Evolutionary conservation across 2,329 filamentous ascomycete species (phyloP), one percentile per base, ranked within the genome.

Genomic region (Ophiostoma fasciatum): DNA sequence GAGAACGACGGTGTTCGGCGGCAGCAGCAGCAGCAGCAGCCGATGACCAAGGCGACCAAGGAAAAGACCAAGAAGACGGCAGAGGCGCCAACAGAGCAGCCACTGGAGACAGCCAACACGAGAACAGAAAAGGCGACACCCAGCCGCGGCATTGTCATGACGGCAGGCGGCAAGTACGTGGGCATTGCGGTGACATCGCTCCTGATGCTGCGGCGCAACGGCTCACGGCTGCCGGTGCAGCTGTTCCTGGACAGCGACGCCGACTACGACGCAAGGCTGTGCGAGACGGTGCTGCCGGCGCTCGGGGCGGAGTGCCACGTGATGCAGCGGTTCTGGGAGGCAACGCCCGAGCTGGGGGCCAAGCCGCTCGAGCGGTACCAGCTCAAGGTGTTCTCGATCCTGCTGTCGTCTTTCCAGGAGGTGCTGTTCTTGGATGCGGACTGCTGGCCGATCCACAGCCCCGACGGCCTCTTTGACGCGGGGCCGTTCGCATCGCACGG

Each of bases 361-460:
- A 42, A 46, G 11, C 31, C 33, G 18, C 45, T 56, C 7, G 54
- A 61, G 37, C 54, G 62, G 32, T 71, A 61, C 46, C 69, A 74
- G 46, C 64, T 66, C 54, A 74, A 74, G 48, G 58, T 66, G 26
- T 64, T 73, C 43, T 58, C 69, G 4, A 61, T 74, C 14, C 54
- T 75, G 3, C 66, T 73, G 42, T 72, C 70, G 1, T 65, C 67
- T 4, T 75, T 73, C 43, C 64, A 72, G 46, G 60, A 72, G 36
- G 60, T 71, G 10, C 56, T 75, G 14, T 72, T 70, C 51, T 62
- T 75, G 46, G 71, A 75, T 46, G 64, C 66, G 37, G 69, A 74
- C 46, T 61, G 60, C 41, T 70, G 72, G 45, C 67, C 69, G 5
- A 39, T 57, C 22, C 42, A 44, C 38, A 51, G 51, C 33, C 54